These are phyloP conservation scores for Hymenotorrendiella dingleyae DNA, from an alignment of 2,329 filamentous ascomycete genomes.

Conservation along the genomic window DNA sequence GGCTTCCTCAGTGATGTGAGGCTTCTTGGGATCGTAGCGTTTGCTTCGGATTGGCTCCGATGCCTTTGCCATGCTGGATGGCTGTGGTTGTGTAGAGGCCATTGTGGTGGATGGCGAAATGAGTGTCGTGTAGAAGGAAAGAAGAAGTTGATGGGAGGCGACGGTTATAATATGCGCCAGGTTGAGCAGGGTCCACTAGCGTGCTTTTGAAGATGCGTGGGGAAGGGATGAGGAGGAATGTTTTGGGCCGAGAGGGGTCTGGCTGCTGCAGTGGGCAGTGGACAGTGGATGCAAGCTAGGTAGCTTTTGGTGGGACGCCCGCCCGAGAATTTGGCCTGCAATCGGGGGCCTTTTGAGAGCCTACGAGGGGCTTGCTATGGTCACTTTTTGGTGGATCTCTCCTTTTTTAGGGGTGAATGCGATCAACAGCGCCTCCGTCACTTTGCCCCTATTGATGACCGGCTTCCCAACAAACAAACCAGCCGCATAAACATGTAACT, in stretches of 20 bases:
- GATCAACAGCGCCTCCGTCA: not conserved
- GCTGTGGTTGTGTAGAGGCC: constrained; percentile 18
- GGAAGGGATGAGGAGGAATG: constrained; percentile 4
- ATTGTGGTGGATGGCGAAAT: constrained; percentile 16
- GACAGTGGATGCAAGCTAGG: too few species aligned
- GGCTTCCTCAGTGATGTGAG: constrained; percentile 78
- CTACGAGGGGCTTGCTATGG: not conserved
- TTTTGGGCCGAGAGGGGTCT: constrained; percentile 1
- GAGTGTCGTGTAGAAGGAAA: constrained; percentile 12
- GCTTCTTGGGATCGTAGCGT: constrained; percentile 57
- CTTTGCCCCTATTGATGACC: not conserved
- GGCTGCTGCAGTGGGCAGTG: too few species aligned
- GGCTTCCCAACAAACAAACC: too few species aligned
- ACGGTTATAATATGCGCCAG: constrained; percentile 12
- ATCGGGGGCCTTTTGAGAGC: not conserved
- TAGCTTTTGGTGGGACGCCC: constrained; percentile 4
- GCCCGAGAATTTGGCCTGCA: not conserved
- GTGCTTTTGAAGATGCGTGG: constrained; percentile 5
- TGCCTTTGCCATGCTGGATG: constrained; percentile 25
- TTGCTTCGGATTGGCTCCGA: constrained; percentile 30
- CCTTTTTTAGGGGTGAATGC: not conserved
- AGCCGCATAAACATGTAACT: too few species aligned
- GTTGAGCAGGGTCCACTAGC: constrained; percentile 1
- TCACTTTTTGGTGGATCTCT: not conserved
- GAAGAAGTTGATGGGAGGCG: constrained; percentile 2